Evolutionary conservation across 2,329 filamentous ascomycete species (phyloP).

Genomic region (Clarireedia sp.): DNA sequence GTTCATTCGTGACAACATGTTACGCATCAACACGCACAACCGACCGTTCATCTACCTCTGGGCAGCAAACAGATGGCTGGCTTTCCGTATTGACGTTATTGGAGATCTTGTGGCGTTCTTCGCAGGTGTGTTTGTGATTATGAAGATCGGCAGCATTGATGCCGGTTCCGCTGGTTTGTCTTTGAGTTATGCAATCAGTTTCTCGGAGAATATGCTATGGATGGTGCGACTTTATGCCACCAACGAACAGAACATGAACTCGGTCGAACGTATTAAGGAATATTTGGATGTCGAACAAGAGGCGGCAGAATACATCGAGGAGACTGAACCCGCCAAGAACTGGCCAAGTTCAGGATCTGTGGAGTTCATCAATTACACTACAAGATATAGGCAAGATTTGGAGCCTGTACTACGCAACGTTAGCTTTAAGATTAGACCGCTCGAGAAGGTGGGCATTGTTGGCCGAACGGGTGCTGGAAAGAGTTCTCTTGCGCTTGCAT

Average conservation of each 20-base stretch:
- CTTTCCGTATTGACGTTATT: conserved; percentile 82
- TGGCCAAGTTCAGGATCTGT: conserved; percentile 85
- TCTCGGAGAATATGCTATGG: conserved; percentile 96
- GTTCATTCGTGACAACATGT: conserved; percentile 86
- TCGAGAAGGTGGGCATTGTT: conserved; percentile 93
- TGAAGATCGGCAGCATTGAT: conserved; percentile 75
- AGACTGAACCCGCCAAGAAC: conserved; percentile 65
- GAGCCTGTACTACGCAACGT: conserved; percentile 79
- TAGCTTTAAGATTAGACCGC: conserved; percentile 75
- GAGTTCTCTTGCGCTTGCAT: conserved; percentile 83
- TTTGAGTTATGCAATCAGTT: conserved; percentile 90
- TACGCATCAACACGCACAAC: conserved; percentile 81
- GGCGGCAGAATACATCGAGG: conserved; percentile 67
- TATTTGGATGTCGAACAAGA: conserved; percentile 96
- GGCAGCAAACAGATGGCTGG: conserved; percentile 94
- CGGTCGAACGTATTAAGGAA: conserved; percentile 93
- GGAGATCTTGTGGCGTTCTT: conserved; percentile 92
- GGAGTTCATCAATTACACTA: conserved; percentile 83
- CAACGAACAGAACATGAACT: conserved; percentile 99
- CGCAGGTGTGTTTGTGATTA: conserved; percentile 81
- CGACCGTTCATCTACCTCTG: conserved; percentile 94
- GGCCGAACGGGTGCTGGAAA: conserved; percentile 94
- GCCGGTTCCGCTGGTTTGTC: conserved; percentile 89
- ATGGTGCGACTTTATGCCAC: conserved; percentile 86
- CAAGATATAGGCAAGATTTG: conserved; percentile 78